Base-by-base conservation (phyloP, 2,329 filamentous ascomycete genomes). In the Aspergillus proliferans region DNA sequence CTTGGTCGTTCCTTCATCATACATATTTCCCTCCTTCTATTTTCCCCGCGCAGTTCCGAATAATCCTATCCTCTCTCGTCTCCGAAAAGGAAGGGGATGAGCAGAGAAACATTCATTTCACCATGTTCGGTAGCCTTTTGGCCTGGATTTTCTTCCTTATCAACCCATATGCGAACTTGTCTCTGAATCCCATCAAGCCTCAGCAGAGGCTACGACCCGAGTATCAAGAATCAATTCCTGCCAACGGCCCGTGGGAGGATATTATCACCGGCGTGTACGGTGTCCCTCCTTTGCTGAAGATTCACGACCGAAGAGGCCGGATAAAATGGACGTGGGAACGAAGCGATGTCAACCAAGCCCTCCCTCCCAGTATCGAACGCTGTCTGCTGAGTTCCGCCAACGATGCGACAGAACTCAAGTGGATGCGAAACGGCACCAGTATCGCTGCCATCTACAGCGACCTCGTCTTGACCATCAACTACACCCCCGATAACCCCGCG, bases 391-490 rank as follows among this genome's bases (percentile, higher is more conserved):
- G 51, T 24, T 30, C 40, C 12, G 57, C 52, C 21, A 60, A 61
- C 43, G 58, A 61, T 45, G 58, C 58, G 12, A 61, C 58, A 6
- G 58, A 61, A 7, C 50, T 61, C 30, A 61, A 60, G 38, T 61
- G 52, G 53, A 56, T 61, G 48, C 51, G 52, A 18, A 55, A 52
- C 6, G 58, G 58, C 1, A 53, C 46, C n/a, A 54, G 48, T 6
- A 46, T 61, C 5, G 58, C 52, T 5, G 58, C 56, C 19, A 47
- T 61, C 36, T 60, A 60, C 43, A 55, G 55, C n/a, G 46, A 54
- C 14, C 46, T 59, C n/a, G 46, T 49, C 30, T 10, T 61, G 7
- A 51, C 60, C 43, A 48, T 61, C 47, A 61, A 61, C 43, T 56
- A 60, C 28, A 58, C 53, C 1, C 58, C 58, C 14, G 51, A 60